Evolutionary conservation across 192 early-diverging fungal genomes (phyloP).

Genomic region (Coemansia sp.): DNA sequence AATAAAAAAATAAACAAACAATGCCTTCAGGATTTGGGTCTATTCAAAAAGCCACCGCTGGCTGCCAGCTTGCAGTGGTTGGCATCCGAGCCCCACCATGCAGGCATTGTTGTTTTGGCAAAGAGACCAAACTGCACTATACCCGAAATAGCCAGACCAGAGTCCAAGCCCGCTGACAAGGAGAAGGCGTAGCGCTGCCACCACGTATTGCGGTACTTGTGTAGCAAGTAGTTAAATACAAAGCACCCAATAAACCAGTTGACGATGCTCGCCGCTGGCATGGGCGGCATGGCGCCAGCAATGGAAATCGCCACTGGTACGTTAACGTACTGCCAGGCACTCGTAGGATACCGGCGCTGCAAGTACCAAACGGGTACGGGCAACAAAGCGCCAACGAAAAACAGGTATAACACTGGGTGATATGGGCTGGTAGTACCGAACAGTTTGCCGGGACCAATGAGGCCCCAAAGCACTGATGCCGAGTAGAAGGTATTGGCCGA

Average conservation of each 20-base stretch:
- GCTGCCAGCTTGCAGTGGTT: conserved; percentile 97
- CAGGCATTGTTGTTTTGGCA: conserved; percentile 42
- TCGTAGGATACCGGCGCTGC: conserved; percentile 62
- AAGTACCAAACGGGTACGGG: conserved; percentile 73
- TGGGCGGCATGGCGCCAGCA: conserved; percentile 63
- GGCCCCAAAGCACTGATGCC: conserved; percentile 77
- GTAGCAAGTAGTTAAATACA: conserved; percentile 68
- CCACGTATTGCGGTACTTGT: conserved; percentile 65
- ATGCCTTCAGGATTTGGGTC: background rate
- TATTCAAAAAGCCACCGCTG: conserved; percentile 78
- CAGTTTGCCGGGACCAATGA: conserved; percentile 70
- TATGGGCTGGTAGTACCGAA: conserved; percentile 63
- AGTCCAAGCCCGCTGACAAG: conserved; percentile 49
- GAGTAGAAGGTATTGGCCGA: conserved; percentile 64
- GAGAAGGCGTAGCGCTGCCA: conserved; percentile 63
- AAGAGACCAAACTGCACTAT: conserved; percentile 50
- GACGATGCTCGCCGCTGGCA: conserved; percentile 62
- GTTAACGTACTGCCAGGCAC: conserved; percentile 63
- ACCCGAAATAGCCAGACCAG: conserved; percentile 48
- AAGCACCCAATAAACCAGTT: conserved; percentile 70
- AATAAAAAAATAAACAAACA: background rate
- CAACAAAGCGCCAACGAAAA: conserved; percentile 66
- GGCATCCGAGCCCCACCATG: conserved; percentile 62
- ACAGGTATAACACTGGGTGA: conserved; percentile 49
- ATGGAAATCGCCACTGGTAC: conserved; percentile 68